phyloP scores from a whole-genome alignment of 305 asterid genomes.

The Striga hermonthica region DNA sequence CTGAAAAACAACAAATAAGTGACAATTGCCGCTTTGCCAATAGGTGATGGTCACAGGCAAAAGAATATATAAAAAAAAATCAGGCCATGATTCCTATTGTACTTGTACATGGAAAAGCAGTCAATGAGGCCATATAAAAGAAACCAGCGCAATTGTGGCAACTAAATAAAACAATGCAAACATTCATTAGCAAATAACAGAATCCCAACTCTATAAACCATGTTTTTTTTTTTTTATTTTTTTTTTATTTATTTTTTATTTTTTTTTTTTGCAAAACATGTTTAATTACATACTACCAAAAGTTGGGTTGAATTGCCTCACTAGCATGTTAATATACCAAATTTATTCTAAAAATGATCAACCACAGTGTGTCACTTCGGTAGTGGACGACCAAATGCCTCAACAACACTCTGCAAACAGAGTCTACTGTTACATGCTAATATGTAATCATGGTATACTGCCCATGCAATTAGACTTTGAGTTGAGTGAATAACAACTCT shows the following conservation, averaged over 20 bases:
- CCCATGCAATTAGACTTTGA: neutral
- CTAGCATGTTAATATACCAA: neutral
- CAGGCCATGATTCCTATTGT: neutral
- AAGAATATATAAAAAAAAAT: neutral
- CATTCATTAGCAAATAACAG: too few relatives aligned
- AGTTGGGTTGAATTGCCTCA: neutral
- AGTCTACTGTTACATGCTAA: neutral
- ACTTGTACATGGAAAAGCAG: neutral
- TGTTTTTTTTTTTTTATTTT: too few relatives aligned
- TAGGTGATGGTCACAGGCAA: neutral
- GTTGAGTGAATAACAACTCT: neutral
- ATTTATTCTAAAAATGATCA: neutral
- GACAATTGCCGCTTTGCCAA: slow-evolving; percentile 8
- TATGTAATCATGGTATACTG: slow-evolving; percentile 1
- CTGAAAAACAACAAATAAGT: neutral
- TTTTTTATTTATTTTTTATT: too few relatives aligned
- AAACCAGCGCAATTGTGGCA: neutral
- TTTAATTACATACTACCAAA: neutral
- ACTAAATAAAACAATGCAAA: neutral
- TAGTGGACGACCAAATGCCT: slow-evolving; percentile 4
- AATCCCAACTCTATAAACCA: too few relatives aligned
- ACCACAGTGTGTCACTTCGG: neutral
- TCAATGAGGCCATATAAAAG: neutral
- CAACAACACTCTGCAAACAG: slow-evolving; percentile 3
- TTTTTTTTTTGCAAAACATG: too few relatives aligned